Percentiles rank a stretch among this genome's conserved stretches.
phyloP scores from a whole-genome alignment of 2,329 filamentous ascomycete genomes.

The Pseudocercospora fuligena region DNA sequence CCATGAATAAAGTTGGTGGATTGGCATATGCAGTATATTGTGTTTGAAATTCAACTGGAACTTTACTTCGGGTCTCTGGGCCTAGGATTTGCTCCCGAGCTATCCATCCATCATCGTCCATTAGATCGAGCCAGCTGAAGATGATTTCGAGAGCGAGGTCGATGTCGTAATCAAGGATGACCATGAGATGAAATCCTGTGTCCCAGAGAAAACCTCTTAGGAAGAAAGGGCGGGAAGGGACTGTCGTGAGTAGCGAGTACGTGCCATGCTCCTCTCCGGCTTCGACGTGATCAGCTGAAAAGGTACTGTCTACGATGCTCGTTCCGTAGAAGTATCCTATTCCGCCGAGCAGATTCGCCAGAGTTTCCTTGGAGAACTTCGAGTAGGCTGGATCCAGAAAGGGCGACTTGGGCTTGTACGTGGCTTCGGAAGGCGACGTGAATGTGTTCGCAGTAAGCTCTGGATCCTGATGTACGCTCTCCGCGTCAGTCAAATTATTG shows the following conservation, averaged over 20 bases:
- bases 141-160: slow-evolving; percentile 86
- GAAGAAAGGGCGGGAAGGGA: slow-evolving; percentile 94
- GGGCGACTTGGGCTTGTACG: slow-evolving; percentile 76
- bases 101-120: slow-evolving; percentile 98
- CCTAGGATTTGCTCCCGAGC: slow-evolving; percentile 94
- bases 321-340: slow-evolving; percentile 95
- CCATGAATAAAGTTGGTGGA: slow-evolving; percentile 90
- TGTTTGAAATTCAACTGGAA: slow-evolving; percentile 87
- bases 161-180: slow-evolving; percentile 91
- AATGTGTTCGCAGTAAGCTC: slow-evolving; percentile 54
- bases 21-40: slow-evolving; percentile 99
- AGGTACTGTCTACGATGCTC: slow-evolving; percentile 85
- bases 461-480: slow-evolving; percentile 59
- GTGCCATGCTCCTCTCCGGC: slow-evolving; percentile 92
- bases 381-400: slow-evolving; percentile 75
- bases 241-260: slow-evolving; percentile 84
- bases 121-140: slow-evolving; percentile 92
- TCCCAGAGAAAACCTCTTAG: slow-evolving; percentile 97
- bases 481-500: slow-evolving; percentile 20
- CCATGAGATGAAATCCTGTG: slow-evolving; percentile 92
- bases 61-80: slow-evolving; percentile 88
- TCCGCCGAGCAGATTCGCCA: slow-evolving; percentile 91
- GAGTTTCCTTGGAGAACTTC: slow-evolving; percentile 83
- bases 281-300: slow-evolving; percentile 91
- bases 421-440: slow-evolving; percentile 67